Base-by-base conservation (phyloP, 2,329 filamentous ascomycete genomes). In the Leptographium flavum region DNA sequence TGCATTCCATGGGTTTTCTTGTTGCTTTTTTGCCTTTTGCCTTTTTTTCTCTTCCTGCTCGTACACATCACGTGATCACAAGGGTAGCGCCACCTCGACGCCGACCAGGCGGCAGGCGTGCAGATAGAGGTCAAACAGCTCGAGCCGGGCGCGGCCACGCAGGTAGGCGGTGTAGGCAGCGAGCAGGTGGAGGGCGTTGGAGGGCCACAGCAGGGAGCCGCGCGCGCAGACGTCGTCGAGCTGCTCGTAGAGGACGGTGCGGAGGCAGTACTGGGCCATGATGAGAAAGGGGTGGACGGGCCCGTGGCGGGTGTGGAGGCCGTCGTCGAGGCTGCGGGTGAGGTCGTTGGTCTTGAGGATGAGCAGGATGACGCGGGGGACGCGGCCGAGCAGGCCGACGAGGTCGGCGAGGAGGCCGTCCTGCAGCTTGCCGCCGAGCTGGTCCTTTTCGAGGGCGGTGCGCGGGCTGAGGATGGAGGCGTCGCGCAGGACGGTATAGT, bases 291-390 rank as follows among this genome's bases (percentile, higher is more conserved):
- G 73, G 40, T 77, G 70, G 51, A 81, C 71, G 3, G 79, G 77
- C 0, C 79, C 79, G 50, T 76, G 73, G 7, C 74, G 71, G 0
- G 85, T 92, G 45, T 88, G 82, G 32, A 93, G 69, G 57, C 83
- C 88, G 67, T 98, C 92, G 59, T 98, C 92, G 17, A 98, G 73
- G 55, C 83, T 92, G 52, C 92, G 79, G 15, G 92, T 98, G 33
- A 98, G 68, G 63, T 98, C 92, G 60, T 98, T 98, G 3, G 92
- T 98, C 67, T 98, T 98, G 50, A 98, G 72, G 53, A 98, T 96
- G 25, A 98, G 70, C 13, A 98, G 71, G 45, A 98, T 94, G 52
- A 98, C 86, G 38, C 87, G 72, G 1, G 92, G 92, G 7, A 98
- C 88, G 55, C 86, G 78, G 40, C 87, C 86, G 5, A 98, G 75